A percentile compares a stretch with the other conserved stretches of the same genome.
Conservation (phyloP, 768 basidiomycete species). For the Boletus coccyginus region DNA sequence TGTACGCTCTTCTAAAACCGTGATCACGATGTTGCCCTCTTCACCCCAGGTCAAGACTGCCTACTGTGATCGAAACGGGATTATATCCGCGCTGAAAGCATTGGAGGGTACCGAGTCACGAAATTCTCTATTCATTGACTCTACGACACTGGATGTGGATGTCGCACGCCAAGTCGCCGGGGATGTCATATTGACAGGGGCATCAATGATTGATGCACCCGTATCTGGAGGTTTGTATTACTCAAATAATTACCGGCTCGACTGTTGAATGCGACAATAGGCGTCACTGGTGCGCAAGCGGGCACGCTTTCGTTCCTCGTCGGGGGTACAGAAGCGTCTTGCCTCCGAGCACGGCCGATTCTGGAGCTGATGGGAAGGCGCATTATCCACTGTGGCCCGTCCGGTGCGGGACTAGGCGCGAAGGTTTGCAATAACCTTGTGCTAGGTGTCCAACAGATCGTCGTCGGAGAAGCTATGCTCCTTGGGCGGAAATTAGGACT, state of each 20-base stretch:
- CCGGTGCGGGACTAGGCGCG: constrained; percentile 79
- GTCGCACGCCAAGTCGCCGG: constrained; percentile 66
- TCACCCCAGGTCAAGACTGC: constrained; percentile 83
- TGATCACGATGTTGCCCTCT: constrained; percentile 92
- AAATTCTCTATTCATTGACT: constrained; percentile 76
- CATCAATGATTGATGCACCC: constrained; percentile 86
- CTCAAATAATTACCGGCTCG: background rate
- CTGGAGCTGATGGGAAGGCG: constrained; percentile 76
- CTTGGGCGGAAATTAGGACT: constrained; percentile 81
- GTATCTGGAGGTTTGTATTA: constrained; percentile 78
- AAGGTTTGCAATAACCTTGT: constrained; percentile 91
- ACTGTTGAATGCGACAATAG: constrained; percentile 34
- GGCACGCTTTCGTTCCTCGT: constrained; percentile 91
- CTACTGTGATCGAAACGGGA: constrained; percentile 58
- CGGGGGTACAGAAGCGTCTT: constrained; percentile 66
- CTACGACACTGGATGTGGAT: constrained; percentile 83
- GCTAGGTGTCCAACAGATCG: constrained; percentile 78
- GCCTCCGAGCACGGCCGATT: constrained; percentile 53
- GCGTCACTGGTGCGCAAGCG: constrained; percentile 83
- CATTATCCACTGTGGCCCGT: constrained; percentile 79
- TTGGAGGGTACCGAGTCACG: constrained; percentile 39
- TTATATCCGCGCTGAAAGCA: constrained; percentile 59
- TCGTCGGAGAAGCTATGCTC: constrained; percentile 87
- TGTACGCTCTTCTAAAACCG: constrained; percentile 54
- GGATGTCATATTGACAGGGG: constrained; percentile 52